phyloP scores from a whole-genome alignment of 192 early-diverging fungal species.

The Gigaspora rosea region DNA sequence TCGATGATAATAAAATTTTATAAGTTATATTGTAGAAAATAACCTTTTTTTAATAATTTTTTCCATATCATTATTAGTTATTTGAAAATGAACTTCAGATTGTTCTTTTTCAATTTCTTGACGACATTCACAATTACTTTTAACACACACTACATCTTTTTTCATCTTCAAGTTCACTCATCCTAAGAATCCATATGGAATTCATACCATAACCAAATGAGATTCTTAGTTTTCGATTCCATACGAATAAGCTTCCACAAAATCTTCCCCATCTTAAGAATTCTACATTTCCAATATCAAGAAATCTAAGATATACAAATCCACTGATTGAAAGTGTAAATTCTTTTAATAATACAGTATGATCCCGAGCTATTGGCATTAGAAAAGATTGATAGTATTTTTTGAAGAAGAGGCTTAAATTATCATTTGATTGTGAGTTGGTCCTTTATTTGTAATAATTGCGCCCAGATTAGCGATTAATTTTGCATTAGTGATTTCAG shows the following conservation, averaged over 20 bases:
- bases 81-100: too few species aligned
- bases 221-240: constrained; percentile 57
- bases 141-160: constrained; percentile 52
- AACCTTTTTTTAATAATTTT: too few species aligned
- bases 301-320: constrained; percentile 26
- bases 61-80: too few species aligned
- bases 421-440: constrained; percentile 23
- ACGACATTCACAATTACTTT: constrained; percentile 41
- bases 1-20: too few species aligned
- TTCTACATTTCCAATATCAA: constrained; percentile 36
- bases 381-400: constrained; percentile 32
- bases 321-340: constrained; percentile 46
- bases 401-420: constrained; percentile 23
- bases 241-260: constrained; percentile 61
- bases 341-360: constrained; percentile 26
- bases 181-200: constrained; percentile 36
- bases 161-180: constrained; percentile 49
- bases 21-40: too few species aligned
- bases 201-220: constrained; percentile 64
- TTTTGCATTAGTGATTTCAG: constrained; percentile 58
- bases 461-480: constrained; percentile 60
- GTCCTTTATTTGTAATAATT: constrained; percentile 60
- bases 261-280: constrained; percentile 64
- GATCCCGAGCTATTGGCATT: constrained; percentile 32
- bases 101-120: neutral